A percentile compares a stretch with the other conserved stretches of the same genome.
These are phyloP conservation scores for Pugionium cornutum DNA, from an alignment of 345 rosid species.

Conservation along the genomic window DNA sequence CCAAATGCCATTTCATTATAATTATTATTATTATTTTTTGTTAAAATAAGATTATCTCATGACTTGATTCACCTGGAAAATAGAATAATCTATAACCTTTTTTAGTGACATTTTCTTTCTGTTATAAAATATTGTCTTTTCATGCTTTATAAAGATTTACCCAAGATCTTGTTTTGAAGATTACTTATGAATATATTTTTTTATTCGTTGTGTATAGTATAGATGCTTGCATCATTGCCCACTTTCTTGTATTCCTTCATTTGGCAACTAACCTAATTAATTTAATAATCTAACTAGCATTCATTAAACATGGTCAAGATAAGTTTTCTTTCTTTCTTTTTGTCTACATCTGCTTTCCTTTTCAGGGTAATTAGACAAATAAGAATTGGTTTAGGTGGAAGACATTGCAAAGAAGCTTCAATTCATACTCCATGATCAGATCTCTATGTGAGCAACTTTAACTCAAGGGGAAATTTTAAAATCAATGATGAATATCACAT, in stretches of 20 bases:
- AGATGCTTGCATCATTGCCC: conserved; percentile 91
- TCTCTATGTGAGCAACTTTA: conserved; percentile 39
- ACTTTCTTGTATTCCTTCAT: conserved; percentile 70
- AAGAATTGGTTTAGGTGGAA: conserved; percentile 49
- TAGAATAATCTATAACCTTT: conserved; percentile 41
- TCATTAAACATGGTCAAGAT: conserved; percentile 63
- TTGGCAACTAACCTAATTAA: conserved; percentile 52
- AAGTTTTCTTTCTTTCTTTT: conserved; percentile 29
- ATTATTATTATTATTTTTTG: conserved; percentile 10
- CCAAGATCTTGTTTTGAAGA: conserved; percentile 70
- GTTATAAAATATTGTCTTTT: conserved; percentile 58
- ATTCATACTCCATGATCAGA: conserved; percentile 45
- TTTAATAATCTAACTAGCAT: conserved; percentile 44
- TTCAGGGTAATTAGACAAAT: conserved; percentile 32
- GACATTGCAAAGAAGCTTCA: conserved; percentile 52
- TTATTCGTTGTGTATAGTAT: conserved; percentile 30
- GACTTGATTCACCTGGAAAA: conserved; percentile 82
- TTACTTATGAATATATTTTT: conserved; percentile 57
- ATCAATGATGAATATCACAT: conserved; percentile 20
- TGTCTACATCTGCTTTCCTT: not conserved
- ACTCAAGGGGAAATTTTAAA: conserved; percentile 47
- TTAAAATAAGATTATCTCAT: conserved; percentile 46
- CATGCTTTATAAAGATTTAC: conserved; percentile 87
- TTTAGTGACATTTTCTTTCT: conserved; percentile 40
- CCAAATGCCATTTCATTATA: conserved; percentile 51